These are phyloP conservation scores for bread wheat (Triticum aestivum) DNA, from an alignment of 176 grass and related monocot species.

Conservation along the genomic window IWGSC_CS_RefSeq_v2.1 NC_057798.1:225914655-225915154, in stretches of 20 bases:
- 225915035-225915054: background rate
- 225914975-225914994: background rate
- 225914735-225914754: too few relatives aligned
- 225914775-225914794: too few relatives aligned
- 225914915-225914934: constrained; percentile 15
- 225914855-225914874: background rate
- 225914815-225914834: too few relatives aligned
- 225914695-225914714: too few relatives aligned
- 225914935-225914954: background rate
- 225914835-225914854: background rate
- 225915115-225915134: background rate
- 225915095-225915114: background rate
- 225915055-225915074: background rate
- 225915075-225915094: background rate
- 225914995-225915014: constrained; percentile 1
- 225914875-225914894: too few relatives aligned
- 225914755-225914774: too few relatives aligned
- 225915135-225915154: background rate
- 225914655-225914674: too few relatives aligned
- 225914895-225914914: background rate
- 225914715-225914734: too few relatives aligned
- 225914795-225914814: too few relatives aligned
- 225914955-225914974: background rate
- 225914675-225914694: too few relatives aligned
- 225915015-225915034: background rate